A percentile compares a stretch with the other conserved stretches of the same genome.
phyloP scores from a whole-genome alignment of 148 eudicot species.

The Nepenthes mirabilis region DNA sequence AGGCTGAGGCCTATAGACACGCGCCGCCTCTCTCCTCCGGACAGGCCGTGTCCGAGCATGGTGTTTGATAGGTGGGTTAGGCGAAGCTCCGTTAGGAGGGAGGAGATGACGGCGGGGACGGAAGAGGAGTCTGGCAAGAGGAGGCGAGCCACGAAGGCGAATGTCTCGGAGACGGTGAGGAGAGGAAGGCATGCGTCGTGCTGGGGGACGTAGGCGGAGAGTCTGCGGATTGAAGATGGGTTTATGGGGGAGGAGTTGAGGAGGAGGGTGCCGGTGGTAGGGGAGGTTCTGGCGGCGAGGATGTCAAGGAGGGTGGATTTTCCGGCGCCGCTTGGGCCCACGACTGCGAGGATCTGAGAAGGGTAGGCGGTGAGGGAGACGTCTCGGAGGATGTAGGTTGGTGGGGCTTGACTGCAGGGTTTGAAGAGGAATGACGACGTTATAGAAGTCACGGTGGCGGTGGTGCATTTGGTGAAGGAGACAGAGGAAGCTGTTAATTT shows the following conservation, averaged over 20 bases:
- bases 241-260: constrained; percentile 52
- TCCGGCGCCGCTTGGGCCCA: constrained; percentile 91
- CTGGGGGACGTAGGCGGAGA: constrained; percentile 83
- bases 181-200: constrained; percentile 57
- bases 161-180: constrained; percentile 70
- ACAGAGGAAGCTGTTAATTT: constrained; percentile 53
- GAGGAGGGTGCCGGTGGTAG: constrained; percentile 43
- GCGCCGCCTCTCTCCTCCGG: constrained; percentile 78
- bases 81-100: constrained; percentile 38
- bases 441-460: constrained; percentile 13
- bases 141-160: constrained; percentile 56
- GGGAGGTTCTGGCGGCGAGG: constrained; percentile 53
- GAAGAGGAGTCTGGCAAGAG: constrained; percentile 28
- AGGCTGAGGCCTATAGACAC: constrained; percentile 81
- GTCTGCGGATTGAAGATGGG: constrained; percentile 42
- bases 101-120: constrained; percentile 19
- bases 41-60: constrained; percentile 33
- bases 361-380: constrained; percentile 66
- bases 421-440: constrained; percentile 28
- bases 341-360: constrained; percentile 72
- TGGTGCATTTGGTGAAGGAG: constrained; percentile 57
- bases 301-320: constrained; percentile 85
- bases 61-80: constrained; percentile 45
- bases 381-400: constrained; percentile 52
- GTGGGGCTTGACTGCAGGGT: constrained; percentile 34